phyloP scores from a whole-genome alignment of 179 eudicot species.

The Heliamphora pulchella region DNA sequence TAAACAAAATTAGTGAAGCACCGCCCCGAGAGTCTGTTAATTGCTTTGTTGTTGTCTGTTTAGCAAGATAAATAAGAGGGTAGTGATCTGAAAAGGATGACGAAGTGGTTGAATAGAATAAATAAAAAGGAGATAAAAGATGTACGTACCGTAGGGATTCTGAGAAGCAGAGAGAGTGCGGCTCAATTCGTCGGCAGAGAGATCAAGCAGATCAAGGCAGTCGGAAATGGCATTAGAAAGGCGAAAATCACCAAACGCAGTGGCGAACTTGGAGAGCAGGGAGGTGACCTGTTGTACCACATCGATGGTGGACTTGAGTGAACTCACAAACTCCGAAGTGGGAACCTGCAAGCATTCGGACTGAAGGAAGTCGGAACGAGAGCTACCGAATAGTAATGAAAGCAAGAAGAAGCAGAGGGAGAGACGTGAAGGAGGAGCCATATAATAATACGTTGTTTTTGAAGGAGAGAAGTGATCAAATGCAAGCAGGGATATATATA shows the following conservation, averaged over 20 bases:
- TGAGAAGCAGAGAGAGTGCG: conserved; percentile 59
- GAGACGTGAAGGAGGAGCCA: no score
- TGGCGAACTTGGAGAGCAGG: conserved; percentile 41
- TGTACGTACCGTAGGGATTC: conserved; percentile 21
- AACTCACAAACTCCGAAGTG: conserved; percentile 37
- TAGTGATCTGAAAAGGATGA: not conserved
- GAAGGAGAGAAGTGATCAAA: no score
- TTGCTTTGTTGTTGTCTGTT: not conserved
- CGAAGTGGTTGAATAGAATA: not conserved
- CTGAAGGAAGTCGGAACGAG: not conserved
- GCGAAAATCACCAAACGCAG: conserved; percentile 48
- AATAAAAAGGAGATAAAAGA: no score
- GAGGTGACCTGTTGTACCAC: conserved; percentile 45
- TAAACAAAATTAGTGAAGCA: not conserved
- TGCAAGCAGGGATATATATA: no score
- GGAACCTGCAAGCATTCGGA: conserved; percentile 49
- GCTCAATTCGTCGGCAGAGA: conserved; percentile 55
- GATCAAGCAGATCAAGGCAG: conserved; percentile 71
- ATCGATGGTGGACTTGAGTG: conserved; percentile 47
- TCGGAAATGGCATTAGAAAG: conserved; percentile 62
- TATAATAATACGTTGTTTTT: no score
- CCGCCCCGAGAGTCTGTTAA: not conserved
- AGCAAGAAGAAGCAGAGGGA: no score
- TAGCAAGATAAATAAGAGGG: not conserved
- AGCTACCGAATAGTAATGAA: not conserved